Percentiles rank a stretch among this genome's conserved stretches.
Evolutionary conservation across 495 filamentous ascomycete species (phyloP).

Genomic region (Chlorociboria aeruginascens): DNA sequence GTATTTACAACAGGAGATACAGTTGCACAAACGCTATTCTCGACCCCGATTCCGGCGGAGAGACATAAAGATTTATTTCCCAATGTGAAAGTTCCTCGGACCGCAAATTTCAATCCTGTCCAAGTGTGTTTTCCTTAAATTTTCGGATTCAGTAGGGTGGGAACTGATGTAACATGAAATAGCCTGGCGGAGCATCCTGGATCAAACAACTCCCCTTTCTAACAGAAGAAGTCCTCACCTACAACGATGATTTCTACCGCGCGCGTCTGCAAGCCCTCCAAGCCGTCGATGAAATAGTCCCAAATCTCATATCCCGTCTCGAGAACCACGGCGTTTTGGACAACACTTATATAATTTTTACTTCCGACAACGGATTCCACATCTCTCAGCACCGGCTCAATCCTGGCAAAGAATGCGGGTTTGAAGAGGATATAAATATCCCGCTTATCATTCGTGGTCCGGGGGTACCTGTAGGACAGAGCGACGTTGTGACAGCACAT

Average conservation of each 20-base stretch:
- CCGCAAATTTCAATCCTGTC: slow-evolving; percentile 35
- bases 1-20: background rate
- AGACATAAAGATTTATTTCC: slow-evolving; percentile 32
- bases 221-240: slow-evolving; percentile 41
- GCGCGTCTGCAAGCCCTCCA: slow-evolving; percentile 48
- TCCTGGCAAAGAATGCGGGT: slow-evolving; percentile 54
- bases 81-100: slow-evolving; percentile 33
- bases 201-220: slow-evolving; percentile 37
- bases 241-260: slow-evolving; percentile 55
- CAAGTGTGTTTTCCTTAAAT: slow-evolving; percentile 22
- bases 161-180: slow-evolving; percentile 1
- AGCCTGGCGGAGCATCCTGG: slow-evolving; percentile 47
- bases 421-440: slow-evolving; percentile 57
- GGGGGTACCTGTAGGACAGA: slow-evolving; percentile 28
- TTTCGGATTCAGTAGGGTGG: background rate
- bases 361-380: slow-evolving; percentile 59
- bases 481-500: slow-evolving; percentile 46
- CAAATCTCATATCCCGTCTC: slow-evolving; percentile 37
- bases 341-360: slow-evolving; percentile 57
- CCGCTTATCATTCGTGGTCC: slow-evolving; percentile 49
- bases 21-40: slow-evolving; percentile 14
- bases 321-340: slow-evolving; percentile 38
- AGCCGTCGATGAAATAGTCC: slow-evolving; percentile 53
- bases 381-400: slow-evolving; percentile 56
- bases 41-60: slow-evolving; percentile 33